phyloP scores from a whole-genome alignment of 257 asterid genomes.

The Ophiorrhiza pumila region DNA sequence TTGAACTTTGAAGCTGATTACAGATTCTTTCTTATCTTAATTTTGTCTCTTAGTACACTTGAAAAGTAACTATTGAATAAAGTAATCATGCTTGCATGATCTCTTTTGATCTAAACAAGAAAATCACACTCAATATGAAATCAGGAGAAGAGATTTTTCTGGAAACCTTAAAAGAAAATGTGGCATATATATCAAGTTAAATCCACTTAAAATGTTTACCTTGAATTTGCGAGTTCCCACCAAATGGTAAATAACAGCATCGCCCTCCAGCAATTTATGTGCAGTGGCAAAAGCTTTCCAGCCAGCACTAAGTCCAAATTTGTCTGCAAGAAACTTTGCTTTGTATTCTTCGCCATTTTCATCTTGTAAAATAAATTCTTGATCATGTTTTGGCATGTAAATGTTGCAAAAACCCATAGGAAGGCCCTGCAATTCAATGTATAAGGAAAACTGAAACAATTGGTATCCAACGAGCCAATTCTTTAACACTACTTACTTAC shows the following conservation, averaged over 20 bases:
- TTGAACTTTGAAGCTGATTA: not conserved
- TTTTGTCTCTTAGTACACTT: not conserved
- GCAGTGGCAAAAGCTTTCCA: slow-evolving; percentile 57
- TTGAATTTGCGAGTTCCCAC: slow-evolving; percentile 4
- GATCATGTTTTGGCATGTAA: slow-evolving; percentile 42
- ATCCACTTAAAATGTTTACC: slow-evolving; percentile 15
- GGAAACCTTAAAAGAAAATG: not conserved
- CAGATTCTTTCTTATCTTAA: not conserved
- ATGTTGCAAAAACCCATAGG: slow-evolving; percentile 45
- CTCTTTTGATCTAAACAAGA: not conserved
- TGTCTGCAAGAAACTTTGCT: slow-evolving; percentile 42
- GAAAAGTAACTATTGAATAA: not conserved
- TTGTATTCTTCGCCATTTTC: slow-evolving; percentile 37
- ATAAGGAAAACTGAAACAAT: not conserved
- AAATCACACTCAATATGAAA: too few species aligned
- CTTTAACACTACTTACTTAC: not conserved
- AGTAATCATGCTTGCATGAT: not conserved
- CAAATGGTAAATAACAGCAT: slow-evolving; percentile 3
- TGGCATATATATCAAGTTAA: not conserved
- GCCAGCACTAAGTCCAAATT: slow-evolving; percentile 60
- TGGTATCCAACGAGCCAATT: not conserved
- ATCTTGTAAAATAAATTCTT: slow-evolving; percentile 33
- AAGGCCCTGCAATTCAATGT: slow-evolving; percentile 41
- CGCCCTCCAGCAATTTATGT: slow-evolving; percentile 48
- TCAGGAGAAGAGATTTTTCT: not conserved